phyloP scores from a whole-genome alignment of 805 yeast species.

The Hanseniaspora jakobsenii region DNA sequence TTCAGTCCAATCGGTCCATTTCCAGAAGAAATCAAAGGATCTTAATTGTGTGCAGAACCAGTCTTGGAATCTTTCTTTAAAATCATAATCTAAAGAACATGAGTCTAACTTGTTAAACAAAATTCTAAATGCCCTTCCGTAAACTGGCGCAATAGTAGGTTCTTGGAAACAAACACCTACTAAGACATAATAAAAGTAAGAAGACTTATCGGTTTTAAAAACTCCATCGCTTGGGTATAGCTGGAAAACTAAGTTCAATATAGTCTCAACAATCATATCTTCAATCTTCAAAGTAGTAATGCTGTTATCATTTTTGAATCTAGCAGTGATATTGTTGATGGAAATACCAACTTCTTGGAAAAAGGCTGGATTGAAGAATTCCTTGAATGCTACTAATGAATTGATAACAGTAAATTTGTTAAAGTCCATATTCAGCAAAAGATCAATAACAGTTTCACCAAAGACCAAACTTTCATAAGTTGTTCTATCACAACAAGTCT shows the following conservation, averaged over 20 bases:
- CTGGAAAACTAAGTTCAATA: conserved; percentile 63
- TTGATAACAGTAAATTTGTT: conserved; percentile 79
- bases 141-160: conserved; percentile 78
- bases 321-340: conserved; percentile 50
- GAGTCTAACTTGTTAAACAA: conserved; percentile 55
- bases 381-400: conserved; percentile 62
- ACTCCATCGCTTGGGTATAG: conserved; percentile 49
- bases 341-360: conserved; percentile 68
- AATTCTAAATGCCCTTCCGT: conserved; percentile 82
- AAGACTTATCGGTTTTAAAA: conserved; percentile 20
- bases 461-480: conserved; percentile 49
- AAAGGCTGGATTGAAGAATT: conserved; percentile 53
- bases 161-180: conserved; percentile 83
- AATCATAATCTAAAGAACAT: conserved; percentile 52
- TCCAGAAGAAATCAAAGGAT: conserved; percentile 92
- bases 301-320: conserved; percentile 31
- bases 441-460: conserved; percentile 63
- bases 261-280: conserved; percentile 74
- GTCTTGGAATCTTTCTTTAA: conserved; percentile 58
- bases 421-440: conserved; percentile 70
- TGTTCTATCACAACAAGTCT: conserved; percentile 49
- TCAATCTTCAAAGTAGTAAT: conserved; percentile 80
- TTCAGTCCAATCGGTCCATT: conserved; percentile 87
- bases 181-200: conserved; percentile 73
- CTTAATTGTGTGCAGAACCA: conserved; percentile 92